These are phyloP conservation scores for Polytrichum formosum DNA, from an alignment of 225 moss, liverwort and hornwort genomes.

Conservation along the genomic window DNA sequence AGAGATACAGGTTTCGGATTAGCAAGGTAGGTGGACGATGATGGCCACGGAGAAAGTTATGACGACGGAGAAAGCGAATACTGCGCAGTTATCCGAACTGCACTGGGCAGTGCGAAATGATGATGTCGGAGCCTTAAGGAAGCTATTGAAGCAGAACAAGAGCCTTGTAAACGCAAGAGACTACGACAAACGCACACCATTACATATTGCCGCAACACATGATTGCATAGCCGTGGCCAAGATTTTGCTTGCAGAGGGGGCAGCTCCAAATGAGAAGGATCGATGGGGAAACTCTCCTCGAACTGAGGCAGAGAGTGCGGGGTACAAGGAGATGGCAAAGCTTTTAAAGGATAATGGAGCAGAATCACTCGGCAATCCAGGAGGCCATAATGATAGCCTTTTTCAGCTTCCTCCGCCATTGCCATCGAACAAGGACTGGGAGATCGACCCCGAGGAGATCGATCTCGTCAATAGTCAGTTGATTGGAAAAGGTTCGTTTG, in stretches of 20 bases:
- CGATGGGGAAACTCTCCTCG: slow-evolving; percentile 52
- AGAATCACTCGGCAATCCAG: slow-evolving; percentile 21
- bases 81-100: slow-evolving; percentile 42
- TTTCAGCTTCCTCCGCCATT: slow-evolving; percentile 50
- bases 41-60: neutral
- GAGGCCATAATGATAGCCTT: slow-evolving; percentile 34
- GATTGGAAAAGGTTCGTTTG: slow-evolving; percentile 90
- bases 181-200: slow-evolving; percentile 45
- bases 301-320: slow-evolving; percentile 50
- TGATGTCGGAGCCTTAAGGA: slow-evolving; percentile 26
- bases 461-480: slow-evolving; percentile 37
- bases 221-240: slow-evolving; percentile 31
- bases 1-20: neutral
- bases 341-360: slow-evolving; percentile 51
- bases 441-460: slow-evolving; percentile 68
- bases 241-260: slow-evolving; percentile 35
- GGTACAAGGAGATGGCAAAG: slow-evolving; percentile 44
- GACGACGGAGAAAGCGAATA: slow-evolving; percentile 31
- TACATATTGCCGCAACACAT: slow-evolving; percentile 44
- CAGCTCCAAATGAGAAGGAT: slow-evolving; percentile 30
- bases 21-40: neutral
- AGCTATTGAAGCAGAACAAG: slow-evolving; percentile 34
- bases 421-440: slow-evolving; percentile 63
- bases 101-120: slow-evolving; percentile 46
- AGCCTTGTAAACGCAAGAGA: slow-evolving; percentile 36